Conservation (phyloP, 768 basidiomycete genomes). For the Mycena metata region DNA sequence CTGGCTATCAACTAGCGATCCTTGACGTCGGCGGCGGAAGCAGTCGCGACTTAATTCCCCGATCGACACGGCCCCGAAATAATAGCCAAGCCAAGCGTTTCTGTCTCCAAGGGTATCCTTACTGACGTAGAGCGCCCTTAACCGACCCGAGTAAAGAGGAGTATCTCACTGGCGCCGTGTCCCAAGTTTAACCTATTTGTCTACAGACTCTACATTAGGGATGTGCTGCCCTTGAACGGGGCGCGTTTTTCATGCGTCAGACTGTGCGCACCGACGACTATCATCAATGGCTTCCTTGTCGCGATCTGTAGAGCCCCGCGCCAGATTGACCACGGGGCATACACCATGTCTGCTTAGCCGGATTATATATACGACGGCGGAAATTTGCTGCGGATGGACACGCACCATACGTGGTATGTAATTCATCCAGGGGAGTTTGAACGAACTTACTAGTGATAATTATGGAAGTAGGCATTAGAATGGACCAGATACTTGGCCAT, state of each 20-base stretch:
- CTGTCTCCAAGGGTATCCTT: conserved; percentile 90
- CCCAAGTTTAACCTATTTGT: conserved; percentile 24
- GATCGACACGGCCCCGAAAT: conserved; percentile 76
- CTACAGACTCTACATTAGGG: conserved; percentile 98
- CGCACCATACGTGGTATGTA: conserved; percentile 2
- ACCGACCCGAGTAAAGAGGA: too few relatives aligned
- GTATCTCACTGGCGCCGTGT: too few relatives aligned
- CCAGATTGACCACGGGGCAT: conserved; percentile 95
- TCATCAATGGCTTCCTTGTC: conserved; percentile 76
- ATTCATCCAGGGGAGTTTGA: background rate
- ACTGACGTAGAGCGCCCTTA: too few relatives aligned
- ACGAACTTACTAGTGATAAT: conserved; percentile 6
- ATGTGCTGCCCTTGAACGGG: conserved; percentile 93
- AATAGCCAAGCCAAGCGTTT: conserved; percentile 97
- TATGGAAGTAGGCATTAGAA: conserved; percentile 23
- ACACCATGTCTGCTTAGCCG: conserved; percentile 89
- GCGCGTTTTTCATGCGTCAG: conserved; percentile 98
- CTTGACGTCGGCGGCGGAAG: conserved; percentile 95
- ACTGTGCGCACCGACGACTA: conserved; percentile 86
- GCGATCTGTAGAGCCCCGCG: conserved; percentile 50
- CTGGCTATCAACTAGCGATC: conserved; percentile 85
- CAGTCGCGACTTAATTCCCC: conserved; percentile 87
- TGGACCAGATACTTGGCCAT: conserved; percentile 18
- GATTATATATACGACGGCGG: conserved; percentile 62
- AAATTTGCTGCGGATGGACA: conserved; percentile 26